Percentiles rank a stretch among this genome's conserved stretches.
phyloP scores from a whole-genome alignment of 148 eudicot species.

The Rhododendron williamsianum region DNA sequence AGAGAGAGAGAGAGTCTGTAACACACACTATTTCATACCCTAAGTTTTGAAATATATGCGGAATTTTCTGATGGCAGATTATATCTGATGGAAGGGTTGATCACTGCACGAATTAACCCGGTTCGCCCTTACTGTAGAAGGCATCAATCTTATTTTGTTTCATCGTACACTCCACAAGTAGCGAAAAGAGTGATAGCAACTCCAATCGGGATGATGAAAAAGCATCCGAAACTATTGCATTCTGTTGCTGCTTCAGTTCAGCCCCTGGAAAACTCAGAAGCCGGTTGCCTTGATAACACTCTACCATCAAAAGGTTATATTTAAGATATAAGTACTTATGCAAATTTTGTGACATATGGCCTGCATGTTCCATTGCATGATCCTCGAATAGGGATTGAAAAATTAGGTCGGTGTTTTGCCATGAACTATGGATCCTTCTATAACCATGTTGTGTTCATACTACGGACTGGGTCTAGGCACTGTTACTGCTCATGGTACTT shows the following conservation, averaged over 20 bases:
- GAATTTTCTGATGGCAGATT: constrained; percentile 18
- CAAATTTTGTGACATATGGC: background rate
- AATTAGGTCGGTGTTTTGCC: background rate
- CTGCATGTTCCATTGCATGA: background rate
- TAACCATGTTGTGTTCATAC: background rate
- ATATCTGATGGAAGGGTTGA: constrained; percentile 64
- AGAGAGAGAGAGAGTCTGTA: background rate
- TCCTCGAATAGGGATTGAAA: background rate
- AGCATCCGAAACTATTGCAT: constrained; percentile 30
- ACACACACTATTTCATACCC: background rate
- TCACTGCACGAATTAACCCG: constrained; percentile 32
- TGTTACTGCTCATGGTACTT: background rate
- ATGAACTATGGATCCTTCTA: background rate
- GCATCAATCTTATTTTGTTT: constrained; percentile 22
- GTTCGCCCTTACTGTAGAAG: constrained; percentile 20
- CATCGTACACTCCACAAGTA: constrained; percentile 21
- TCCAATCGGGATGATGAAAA: constrained; percentile 33
- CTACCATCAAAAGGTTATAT: constrained; percentile 72
- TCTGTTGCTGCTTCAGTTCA: constrained; percentile 48
- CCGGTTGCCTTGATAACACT: constrained; percentile 53
- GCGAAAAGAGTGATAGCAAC: constrained; percentile 22
- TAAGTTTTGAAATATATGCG: background rate
- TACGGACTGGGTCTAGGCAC: background rate
- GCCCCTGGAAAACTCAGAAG: constrained; percentile 41
- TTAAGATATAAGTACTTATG: background rate